Evolutionary conservation across 306 rosid genomes (phyloP), one percentile per base, ranked within the genome.

Genomic region (Cicer pinnatifidum): DNA sequence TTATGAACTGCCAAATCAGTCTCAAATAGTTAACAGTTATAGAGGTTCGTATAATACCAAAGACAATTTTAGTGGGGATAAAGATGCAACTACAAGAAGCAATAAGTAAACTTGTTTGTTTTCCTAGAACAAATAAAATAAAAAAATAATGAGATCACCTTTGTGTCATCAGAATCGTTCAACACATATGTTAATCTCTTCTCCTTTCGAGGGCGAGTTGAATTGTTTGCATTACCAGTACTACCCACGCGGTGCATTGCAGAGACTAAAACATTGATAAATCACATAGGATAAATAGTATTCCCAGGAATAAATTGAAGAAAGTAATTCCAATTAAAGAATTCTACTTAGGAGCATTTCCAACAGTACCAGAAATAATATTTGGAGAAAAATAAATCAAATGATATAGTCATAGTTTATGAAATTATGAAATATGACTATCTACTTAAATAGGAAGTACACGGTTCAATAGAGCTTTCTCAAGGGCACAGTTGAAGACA

Each of bases 241-340:
- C 99, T 95, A 75, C 93, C 97, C 85, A 95, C 99, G 41, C 97
- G 99, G 88, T 91, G 99, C 99, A 94, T 94, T 43, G 91, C 90
- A 67, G 82, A 89, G 81, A 72, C 83, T 86, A 81, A 79, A 16
- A 72, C 47, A 79, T 1, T 50, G 57, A 74, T 57, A 35, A 78
- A 70, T 63, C n/a, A 38, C 52, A 48, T 64, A 37, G 45, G 40
- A 50, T 78, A 58, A 74, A 37, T 57, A 59, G 51, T 43, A 81
- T 11, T 37, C 69, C 39, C 75, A 71, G n/a, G 35, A 67, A 40
- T 63, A 17, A 61, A 76, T 69, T 40, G 44, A 58, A 78, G 66
- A 81, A 81, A 77, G 37, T 43, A 75, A 58, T 7, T 62, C 7
- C 40, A 48, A 16, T n/a, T 41, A 46, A 65, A 11, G 56, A 73